These are phyloP conservation scores for Ceratocystis cubensis DNA, from an alignment of 2,329 filamentous ascomycete species.

Conservation along the genomic window DNA sequence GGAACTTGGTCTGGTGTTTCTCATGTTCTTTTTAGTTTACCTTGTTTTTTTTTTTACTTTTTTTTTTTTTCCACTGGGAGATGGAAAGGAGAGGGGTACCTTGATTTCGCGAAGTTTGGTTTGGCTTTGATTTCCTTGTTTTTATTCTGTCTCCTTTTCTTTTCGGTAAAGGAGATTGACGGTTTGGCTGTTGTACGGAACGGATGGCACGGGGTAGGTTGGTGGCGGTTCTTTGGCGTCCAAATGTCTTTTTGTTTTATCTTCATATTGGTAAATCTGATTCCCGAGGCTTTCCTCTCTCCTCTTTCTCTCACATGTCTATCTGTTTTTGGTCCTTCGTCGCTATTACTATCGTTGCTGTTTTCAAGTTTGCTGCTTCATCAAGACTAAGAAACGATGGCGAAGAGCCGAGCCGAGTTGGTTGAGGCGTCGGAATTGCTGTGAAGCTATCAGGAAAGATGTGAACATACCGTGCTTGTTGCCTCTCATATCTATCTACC, in stretches of 20 bases:
- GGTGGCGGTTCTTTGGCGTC: conserved; percentile 10
- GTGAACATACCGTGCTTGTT: neutral
- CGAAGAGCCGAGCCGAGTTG: too few relatives aligned
- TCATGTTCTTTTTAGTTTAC: neutral
- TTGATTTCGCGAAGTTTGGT: too few relatives aligned
- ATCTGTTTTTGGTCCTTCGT: neutral
- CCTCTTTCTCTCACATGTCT: neutral
- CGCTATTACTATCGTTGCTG: neutral
- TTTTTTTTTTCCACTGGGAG: neutral
- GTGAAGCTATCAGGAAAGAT: too few relatives aligned
- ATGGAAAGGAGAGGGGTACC: neutral
- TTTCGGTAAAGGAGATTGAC: neutral
- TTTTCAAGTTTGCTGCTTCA: neutral
- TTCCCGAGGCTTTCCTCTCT: conserved; percentile 8
- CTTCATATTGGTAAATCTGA: conserved; percentile 1
- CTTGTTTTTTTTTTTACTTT: neutral
- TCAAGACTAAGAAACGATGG: neutral
- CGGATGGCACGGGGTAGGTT: neutral
- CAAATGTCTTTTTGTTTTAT: conserved; percentile 7
- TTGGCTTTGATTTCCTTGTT: neutral
- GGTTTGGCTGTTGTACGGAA: neutral
- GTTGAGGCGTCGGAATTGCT: too few relatives aligned
- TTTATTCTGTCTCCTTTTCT: conserved; percentile 12
- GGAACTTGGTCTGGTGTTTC: conserved; percentile 4
- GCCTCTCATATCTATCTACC: neutral